phyloP scores from a whole-genome alignment of 768 basidiomycete species.

The Trametes cingulata region DNA sequence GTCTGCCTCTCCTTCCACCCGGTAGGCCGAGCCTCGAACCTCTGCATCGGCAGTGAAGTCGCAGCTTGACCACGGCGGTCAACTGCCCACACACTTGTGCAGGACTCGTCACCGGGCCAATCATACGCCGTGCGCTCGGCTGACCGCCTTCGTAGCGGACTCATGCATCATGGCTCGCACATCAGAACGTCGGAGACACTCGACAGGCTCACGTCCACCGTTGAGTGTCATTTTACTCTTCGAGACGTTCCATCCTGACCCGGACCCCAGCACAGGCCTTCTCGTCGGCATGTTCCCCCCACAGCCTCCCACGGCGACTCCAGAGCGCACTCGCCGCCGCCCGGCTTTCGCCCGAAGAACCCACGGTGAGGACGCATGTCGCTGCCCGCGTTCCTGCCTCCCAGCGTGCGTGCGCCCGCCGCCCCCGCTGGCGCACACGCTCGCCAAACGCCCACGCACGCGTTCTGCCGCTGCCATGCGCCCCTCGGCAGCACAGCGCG shows the following conservation, averaged over 20 bases:
- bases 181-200: too few relatives aligned
- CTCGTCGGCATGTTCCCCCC: background rate
- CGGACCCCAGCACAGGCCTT: background rate
- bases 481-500: background rate
- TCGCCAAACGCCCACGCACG: background rate
- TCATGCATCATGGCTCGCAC: too few relatives aligned
- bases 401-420: background rate
- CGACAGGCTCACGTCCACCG: too few relatives aligned
- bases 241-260: background rate
- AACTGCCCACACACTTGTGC: too few relatives aligned
- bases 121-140: too few relatives aligned
- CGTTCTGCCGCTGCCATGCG: background rate
- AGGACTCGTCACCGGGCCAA: too few relatives aligned
- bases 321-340: background rate
- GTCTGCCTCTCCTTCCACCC: too few relatives aligned
- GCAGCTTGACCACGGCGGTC: too few relatives aligned
- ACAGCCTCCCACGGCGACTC: background rate
- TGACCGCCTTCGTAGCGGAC: too few relatives aligned
- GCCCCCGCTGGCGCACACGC: background rate
- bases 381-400: background rate
- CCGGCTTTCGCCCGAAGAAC: conserved; percentile 2
- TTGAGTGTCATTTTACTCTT: too few relatives aligned
- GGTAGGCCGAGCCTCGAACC: too few relatives aligned
- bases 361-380: background rate
- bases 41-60: too few relatives aligned